A percentile compares a stretch with the other conserved stretches of the same genome.
Evolutionary conservation across 306 rosid species (phyloP).

Genomic region (Rosa rugosa): DNA sequence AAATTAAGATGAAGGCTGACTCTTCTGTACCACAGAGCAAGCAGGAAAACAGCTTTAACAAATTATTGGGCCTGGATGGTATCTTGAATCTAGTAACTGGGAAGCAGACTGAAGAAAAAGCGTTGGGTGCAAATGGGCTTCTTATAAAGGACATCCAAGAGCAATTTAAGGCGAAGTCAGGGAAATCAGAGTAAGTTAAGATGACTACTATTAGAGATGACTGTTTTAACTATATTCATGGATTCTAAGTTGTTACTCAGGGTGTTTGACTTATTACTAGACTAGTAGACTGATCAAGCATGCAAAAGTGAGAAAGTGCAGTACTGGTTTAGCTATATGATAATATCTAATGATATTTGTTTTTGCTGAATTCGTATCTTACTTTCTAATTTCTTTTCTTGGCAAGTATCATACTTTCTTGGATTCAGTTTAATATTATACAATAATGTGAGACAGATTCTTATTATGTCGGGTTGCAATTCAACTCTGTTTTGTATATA

Average conservation of each 20-base stretch:
- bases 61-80: conserved; percentile 89
- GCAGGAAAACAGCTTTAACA: conserved; percentile 92
- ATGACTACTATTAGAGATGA: conserved; percentile 1
- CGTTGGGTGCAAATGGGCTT: conserved; percentile 91
- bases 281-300: conserved; percentile 10
- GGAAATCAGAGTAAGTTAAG: conserved; percentile 93
- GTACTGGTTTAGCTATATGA: background rate
- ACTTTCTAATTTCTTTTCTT: background rate
- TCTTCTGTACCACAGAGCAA: conserved; percentile 90
- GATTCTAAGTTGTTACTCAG: conserved; percentile 13
- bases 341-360: background rate
- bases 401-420: background rate
- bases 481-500: background rate
- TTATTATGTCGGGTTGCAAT: background rate
- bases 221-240: conserved; percentile 19
- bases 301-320: conserved; percentile 1
- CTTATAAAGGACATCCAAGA: conserved; percentile 95
- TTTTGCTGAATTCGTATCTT: background rate
- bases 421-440: background rate
- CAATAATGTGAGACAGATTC: background rate
- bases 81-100: conserved; percentile 91
- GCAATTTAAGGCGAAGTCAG: conserved; percentile 88
- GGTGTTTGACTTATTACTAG: conserved; percentile 14
- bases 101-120: conserved; percentile 97
- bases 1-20: conserved; percentile 92